Base-by-base conservation (phyloP, 2,329 filamentous ascomycete genomes). In the Saccharata proteae region DNA sequence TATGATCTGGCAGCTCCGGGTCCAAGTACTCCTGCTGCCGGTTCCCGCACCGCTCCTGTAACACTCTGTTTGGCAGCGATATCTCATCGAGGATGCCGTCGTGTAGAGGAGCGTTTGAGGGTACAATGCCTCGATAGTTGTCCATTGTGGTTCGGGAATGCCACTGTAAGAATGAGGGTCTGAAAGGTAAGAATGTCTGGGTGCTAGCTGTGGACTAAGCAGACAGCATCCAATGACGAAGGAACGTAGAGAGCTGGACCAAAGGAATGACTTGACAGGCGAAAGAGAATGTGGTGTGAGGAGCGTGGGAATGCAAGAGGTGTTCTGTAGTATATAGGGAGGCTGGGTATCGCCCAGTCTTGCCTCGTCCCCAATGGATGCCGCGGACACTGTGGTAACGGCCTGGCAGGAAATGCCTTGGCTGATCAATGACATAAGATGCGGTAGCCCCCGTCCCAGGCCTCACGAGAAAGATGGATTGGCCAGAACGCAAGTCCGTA, bases 41-140 rank as follows among this genome's bases (percentile, higher is more conserved):
- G 36, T 63, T 62, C 30, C 46, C 51, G 26, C 53, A 60, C 20
- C 57, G 53, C 35, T 61, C 59, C 32, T 59, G 59, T 15, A 63
- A 43, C 6, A 57, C 49, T 37, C 49, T 43, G 17, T 46, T 48
- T 29, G 40, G 37, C 38, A 49, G 44, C 30, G 43, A 35, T 26
- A 42, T 26, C 23, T 46, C 42, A 35, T 41, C 36, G 29, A 39
- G 36, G 27, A 37, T 23, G 16, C 27, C 33, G 26, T 50, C 46
- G 23, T 45, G 40, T 31, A 59, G 45, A 23, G 58, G 54, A 38
- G 54, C 55, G 38, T 63, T 61, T 4, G 56, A 59, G 6, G 57
- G 55, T 37, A 61, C 42, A n/a, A 61, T 49, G 37, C 49, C 52
- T 43, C 54, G 50, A 38, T 51, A 51, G 36, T 49, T 30, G 15